phyloP scores from a whole-genome alignment of 768 basidiomycete genomes.

The Auriscalpium orientale region DNA sequence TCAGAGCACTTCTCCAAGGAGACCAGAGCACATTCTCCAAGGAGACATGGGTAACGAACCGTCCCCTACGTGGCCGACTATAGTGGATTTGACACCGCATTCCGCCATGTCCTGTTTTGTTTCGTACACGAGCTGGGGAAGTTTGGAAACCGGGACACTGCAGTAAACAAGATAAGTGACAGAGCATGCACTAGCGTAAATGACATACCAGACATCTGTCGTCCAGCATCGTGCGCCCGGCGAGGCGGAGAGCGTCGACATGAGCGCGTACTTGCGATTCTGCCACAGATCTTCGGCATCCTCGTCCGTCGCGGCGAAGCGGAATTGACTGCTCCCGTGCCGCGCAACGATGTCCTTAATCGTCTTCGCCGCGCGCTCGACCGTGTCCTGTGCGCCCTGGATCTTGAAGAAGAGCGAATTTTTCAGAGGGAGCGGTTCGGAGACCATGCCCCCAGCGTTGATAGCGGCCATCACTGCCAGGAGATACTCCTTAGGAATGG shows the following conservation, averaged over 20 bases:
- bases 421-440: slow-evolving; percentile 57
- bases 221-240: slow-evolving; percentile 71
- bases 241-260: slow-evolving; percentile 55
- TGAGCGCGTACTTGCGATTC: slow-evolving; percentile 78
- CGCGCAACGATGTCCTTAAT: slow-evolving; percentile 56
- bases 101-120: slow-evolving; percentile 40
- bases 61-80: slow-evolving; percentile 38
- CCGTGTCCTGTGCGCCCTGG: slow-evolving; percentile 61
- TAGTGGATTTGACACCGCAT: slow-evolving; percentile 33
- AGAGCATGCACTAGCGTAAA: too few relatives aligned
- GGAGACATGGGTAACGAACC: too few relatives aligned
- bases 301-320: slow-evolving; percentile 65
- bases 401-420: slow-evolving; percentile 91
- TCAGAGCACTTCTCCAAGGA: neutral
- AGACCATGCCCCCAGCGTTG: too few relatives aligned
- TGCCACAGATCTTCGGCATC: slow-evolving; percentile 79
- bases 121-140: slow-evolving; percentile 31
- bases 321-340: slow-evolving; percentile 55
- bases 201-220: slow-evolving; percentile 84
- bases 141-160: slow-evolving; percentile 27
- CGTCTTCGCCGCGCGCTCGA: too few relatives aligned
- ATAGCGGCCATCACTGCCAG: too few relatives aligned
- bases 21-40: too few relatives aligned
- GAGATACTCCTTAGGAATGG: too few relatives aligned
- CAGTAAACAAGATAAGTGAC: too few relatives aligned